These are phyloP conservation scores for Talaromyces amestolkiae DNA, from an alignment of 2,329 filamentous ascomycete genomes.

Conservation along the genomic window DNA sequence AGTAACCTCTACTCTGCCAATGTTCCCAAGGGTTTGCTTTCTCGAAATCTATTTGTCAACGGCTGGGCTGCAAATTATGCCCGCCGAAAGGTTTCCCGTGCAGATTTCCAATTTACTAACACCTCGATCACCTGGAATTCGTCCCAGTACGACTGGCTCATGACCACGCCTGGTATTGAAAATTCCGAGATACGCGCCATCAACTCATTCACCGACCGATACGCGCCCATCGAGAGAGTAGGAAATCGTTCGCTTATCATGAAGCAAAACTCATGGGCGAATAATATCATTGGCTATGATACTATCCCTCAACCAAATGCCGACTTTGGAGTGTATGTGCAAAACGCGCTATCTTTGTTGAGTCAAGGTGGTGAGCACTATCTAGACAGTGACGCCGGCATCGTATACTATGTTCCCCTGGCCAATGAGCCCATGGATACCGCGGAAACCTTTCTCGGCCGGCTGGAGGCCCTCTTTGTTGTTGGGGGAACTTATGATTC, in stretches of 20 bases:
- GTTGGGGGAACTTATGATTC: not conserved
- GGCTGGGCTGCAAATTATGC: slow-evolving; percentile 6
- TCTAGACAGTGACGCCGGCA: slow-evolving; percentile 1
- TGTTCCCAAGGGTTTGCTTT: not conserved
- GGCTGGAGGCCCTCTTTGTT: slow-evolving; percentile 2
- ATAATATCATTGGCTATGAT: slow-evolving; percentile 5
- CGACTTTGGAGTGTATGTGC: not conserved
- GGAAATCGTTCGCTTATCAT: not conserved
- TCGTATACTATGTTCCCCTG: slow-evolving; percentile 2
- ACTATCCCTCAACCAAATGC: not conserved
- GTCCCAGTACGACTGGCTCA: not conserved
- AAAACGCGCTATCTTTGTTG: not conserved
- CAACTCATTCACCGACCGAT: not conserved
- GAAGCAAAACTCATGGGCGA: slow-evolving; percentile 1
- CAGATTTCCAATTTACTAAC: slow-evolving; percentile 1
- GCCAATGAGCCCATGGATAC: not conserved
- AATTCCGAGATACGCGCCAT: not conserved
- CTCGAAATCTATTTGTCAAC: slow-evolving; percentile 6
- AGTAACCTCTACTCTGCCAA: not conserved
- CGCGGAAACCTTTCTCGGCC: not conserved
- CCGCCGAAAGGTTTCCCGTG: not conserved
- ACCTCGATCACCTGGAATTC: not conserved
- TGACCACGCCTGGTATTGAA: not conserved
- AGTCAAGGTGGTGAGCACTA: slow-evolving; percentile 4
- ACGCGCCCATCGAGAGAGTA: not conserved